phyloP scores from a whole-genome alignment of 2,329 filamentous ascomycete species.

The Hypoxylon sp. region DNA sequence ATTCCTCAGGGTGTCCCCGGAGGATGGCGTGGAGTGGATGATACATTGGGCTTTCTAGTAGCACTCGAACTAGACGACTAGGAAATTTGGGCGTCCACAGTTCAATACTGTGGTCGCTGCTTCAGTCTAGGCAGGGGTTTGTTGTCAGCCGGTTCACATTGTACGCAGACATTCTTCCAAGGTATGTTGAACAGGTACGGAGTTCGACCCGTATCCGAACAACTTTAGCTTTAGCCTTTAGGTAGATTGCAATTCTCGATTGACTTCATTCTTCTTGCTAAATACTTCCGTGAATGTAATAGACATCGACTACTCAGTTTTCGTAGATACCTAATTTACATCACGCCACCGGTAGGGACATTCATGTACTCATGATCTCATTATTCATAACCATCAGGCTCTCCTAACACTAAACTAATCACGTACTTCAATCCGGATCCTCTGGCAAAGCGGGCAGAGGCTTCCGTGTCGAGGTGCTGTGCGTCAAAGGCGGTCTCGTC shows the following conservation, averaged over 20 bases:
- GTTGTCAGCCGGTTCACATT: conserved; percentile 11
- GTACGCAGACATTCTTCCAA: not conserved
- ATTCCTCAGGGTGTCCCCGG: not conserved
- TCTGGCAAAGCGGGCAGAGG: conserved; percentile 54
- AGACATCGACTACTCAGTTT: not conserved
- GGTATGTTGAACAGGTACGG: not conserved
- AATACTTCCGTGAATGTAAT: conserved; percentile 10
- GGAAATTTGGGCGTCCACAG: conserved; percentile 10
- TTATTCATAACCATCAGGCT: conserved; percentile 32
- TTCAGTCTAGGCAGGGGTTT: conserved; percentile 20
- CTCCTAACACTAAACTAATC: conserved; percentile 6
- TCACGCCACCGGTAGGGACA: not conserved
- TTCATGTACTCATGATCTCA: conserved; percentile 34
- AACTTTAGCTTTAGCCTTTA: conserved; percentile 36
- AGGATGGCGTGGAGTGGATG: conserved; percentile 12
- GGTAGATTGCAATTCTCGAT: conserved; percentile 25
- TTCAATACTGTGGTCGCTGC: conserved; percentile 5
- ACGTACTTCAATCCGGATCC: conserved; percentile 46
- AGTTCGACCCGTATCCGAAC: not conserved
- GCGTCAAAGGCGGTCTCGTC: conserved; percentile 36
- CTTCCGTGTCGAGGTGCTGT: conserved; percentile 45
- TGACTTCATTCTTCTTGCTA: conserved; percentile 22
- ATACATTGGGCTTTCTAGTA: conserved; percentile 10
- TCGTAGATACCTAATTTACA: not conserved
- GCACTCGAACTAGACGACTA: conserved; percentile 5